Base-by-base conservation (phyloP, 2,329 filamentous ascomycete genomes). In the Claviceps citrina region DNA sequence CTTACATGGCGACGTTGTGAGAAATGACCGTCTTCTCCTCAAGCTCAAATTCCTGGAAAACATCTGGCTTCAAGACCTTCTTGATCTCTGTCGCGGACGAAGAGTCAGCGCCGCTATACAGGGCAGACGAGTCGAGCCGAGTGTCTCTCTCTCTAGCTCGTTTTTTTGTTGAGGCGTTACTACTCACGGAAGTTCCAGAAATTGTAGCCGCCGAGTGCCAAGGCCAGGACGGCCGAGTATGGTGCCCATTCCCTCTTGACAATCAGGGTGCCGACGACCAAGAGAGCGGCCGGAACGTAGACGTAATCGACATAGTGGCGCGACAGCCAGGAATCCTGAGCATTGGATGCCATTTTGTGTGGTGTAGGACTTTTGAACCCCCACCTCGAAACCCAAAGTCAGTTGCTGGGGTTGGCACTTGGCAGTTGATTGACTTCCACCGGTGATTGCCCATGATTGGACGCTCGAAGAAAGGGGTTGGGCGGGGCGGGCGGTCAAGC, bases 1-100 rank as follows among this genome's bases (percentile, higher is more conserved):
- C 73, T 56, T 65, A 86, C 82, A 98, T 94, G 62, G 89, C 87
- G 44, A 93, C 89, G 70, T 98, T 98, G 76, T 96, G 91, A 25
- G 89, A 94, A 55, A 96, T 80, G 49, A 93, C 73, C 12, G 81
- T 96, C 76, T 95, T 96, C 64, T 96, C 84, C 62, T 82, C 80
- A 52, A 98, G 79, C 59, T 84, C 80, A 58, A 95, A 95, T 43
- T 93, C 76, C 61, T 95, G 86, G 73, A 94, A 95, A 38, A 72
- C 71, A 51, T 79, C 77, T 25, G 87, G 85, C 66, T 89, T 89
- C 51, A 98, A 75, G 48, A 91, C 79, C 63, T 84, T 86, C 61
- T 80, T 77, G 46, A 78, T 70, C 58, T 78, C 84, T 86, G 59
- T 22, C 42, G 18, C 31, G 31, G 18, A 26, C 16, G 15, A 31